Conservation (phyloP, 257 asterid genomes). For the Verbena officinalis region DNA sequence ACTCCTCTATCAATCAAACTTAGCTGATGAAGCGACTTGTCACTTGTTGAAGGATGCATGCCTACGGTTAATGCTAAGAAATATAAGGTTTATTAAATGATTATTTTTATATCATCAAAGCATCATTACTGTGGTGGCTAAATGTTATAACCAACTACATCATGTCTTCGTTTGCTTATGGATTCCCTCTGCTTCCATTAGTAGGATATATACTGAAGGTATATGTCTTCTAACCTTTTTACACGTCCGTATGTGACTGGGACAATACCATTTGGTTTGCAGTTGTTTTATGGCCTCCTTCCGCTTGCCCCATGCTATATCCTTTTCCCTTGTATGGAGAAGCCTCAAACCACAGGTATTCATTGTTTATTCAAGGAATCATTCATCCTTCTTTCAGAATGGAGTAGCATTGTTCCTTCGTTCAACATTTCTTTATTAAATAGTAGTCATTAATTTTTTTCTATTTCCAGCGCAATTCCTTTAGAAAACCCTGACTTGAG, state of each 20-base stretch:
- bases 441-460: constrained; percentile 15
- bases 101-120: constrained; percentile 22
- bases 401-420: constrained; percentile 13
- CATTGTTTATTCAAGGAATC: constrained; percentile 20
- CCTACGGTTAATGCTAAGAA: constrained; percentile 22
- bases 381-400: neutral
- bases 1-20: neutral
- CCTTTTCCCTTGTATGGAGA: constrained; percentile 91
- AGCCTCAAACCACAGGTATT: constrained; percentile 94
- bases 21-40: constrained; percentile 16
- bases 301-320: constrained; percentile 73
- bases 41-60: constrained; percentile 15
- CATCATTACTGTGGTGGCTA: constrained; percentile 1
- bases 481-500: constrained; percentile 59
- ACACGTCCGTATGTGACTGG: constrained; percentile 24
- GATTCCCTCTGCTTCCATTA: constrained; percentile 20
- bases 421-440: constrained; percentile 26
- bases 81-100: neutral
- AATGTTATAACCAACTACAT: constrained; percentile 13
- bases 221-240: constrained; percentile 21
- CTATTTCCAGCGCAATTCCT: constrained; percentile 63
- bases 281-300: constrained; percentile 97
- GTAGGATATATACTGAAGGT: constrained; percentile 13
- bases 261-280: constrained; percentile 30
- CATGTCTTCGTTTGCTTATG: neutral